Evolutionary conservation across 345 rosid species (phyloP).

Genomic region (Syzygium jambos): DNA sequence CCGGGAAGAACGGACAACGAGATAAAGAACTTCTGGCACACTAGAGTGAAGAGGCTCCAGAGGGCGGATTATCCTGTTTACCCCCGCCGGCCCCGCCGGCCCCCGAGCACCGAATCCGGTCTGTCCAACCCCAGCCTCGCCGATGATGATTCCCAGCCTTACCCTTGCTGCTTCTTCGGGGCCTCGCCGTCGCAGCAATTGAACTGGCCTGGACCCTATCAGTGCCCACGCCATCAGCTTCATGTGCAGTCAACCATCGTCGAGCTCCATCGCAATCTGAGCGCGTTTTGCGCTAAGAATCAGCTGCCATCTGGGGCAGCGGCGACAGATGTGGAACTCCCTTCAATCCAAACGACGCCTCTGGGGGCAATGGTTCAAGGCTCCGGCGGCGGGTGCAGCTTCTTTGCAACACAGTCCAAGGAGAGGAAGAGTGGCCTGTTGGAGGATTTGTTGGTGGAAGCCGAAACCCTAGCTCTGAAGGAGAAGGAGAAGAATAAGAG

Average conservation of each 20-base stretch:
- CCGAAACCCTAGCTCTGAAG: conserved; percentile 15
- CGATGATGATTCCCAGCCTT: background rate
- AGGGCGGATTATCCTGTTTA: conserved; percentile 62
- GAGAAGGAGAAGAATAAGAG: background rate
- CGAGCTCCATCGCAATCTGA: background rate
- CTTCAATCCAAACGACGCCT: background rate
- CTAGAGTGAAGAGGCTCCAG: conserved; percentile 61
- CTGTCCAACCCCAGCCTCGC: background rate
- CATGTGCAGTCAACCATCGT: background rate
- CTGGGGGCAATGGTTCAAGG: background rate
- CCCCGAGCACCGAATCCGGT: background rate
- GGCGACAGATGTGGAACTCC: background rate
- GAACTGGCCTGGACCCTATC: background rate
- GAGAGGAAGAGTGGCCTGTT: conserved; percentile 38
- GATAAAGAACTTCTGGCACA: conserved; percentile 86
- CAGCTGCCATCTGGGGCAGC: background rate
- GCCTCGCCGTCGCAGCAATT: background rate
- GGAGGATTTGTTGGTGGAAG: conserved; percentile 50
- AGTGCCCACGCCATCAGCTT: background rate
- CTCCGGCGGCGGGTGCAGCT: background rate
- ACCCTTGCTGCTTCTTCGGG: background rate
- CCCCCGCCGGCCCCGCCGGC: conserved; percentile 36
- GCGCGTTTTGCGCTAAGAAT: background rate
- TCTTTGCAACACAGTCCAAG: background rate
- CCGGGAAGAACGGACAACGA: conserved; percentile 91